Base-by-base conservation (phyloP, 176 grass and related monocot genomes). In the Zea mays region DNA sequence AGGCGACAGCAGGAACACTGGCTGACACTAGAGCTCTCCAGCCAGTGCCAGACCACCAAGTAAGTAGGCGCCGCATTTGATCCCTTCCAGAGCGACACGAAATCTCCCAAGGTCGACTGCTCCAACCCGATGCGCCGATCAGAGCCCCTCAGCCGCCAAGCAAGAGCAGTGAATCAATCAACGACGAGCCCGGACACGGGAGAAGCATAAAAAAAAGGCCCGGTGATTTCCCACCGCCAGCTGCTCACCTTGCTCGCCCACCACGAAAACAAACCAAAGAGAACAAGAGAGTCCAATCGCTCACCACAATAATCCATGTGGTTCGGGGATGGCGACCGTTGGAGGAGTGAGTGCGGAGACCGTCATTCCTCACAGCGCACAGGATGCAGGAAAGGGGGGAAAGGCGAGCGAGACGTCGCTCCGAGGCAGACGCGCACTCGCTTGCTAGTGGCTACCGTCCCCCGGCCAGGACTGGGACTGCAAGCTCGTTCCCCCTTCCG, bases 401-500 rank as follows among this genome's bases (percentile, higher is more conserved):
- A 52, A 52, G 8, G 52, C 16, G 7, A 57, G 54, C n/a, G 64
- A 34, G 37, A 65, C 83, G 76, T 56, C 69, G 42, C 60, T 37
- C 60, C 60, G 41, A 47, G 11, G 10, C 41, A 43, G 39, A n/a
- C 40, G 21, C 71, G 17, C 55, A 51, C 77, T 5, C 7, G 16
- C 27, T 27, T 27, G 14, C 41, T 74, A 6, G 62, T 35, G 39
- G 85, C 73, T 67, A 36, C 47, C 48, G 19, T 16, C 38, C 19
- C 17, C 64, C 64, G 45, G 43, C 51, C 38, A 10, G 36, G 41
- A 10, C 49, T 46, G 54, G 64, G 69, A 78, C 19, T 74, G 35
- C n/a, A 45, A 79, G 79, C 37, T 74, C 42, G 20, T 11, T 19
- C 34, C 80, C 67, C 50, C 15, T 16, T 49, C 35, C 80, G 73